A percentile compares a stretch with the other conserved stretches of the same genome.
These are phyloP conservation scores for Colletotrichum sp. DNA, from an alignment of 2,329 filamentous ascomycete species.

Conservation along the genomic window DNA sequence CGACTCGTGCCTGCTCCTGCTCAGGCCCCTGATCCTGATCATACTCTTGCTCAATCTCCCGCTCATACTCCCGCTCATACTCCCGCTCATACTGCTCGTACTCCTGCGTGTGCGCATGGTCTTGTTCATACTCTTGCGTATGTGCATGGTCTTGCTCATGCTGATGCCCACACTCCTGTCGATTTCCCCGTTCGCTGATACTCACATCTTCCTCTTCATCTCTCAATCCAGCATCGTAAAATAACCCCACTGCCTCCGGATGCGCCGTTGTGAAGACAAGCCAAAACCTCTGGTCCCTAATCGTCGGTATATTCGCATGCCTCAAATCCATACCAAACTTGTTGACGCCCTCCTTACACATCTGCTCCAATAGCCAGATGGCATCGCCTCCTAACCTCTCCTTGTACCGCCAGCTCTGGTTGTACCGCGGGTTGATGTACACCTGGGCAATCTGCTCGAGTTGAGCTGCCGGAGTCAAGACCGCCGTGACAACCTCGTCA, in stretches of 20 bases:
- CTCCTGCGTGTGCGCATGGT: neutral
- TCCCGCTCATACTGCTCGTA: neutral
- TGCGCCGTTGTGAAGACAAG: slow-evolving; percentile 20
- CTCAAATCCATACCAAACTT: slow-evolving; percentile 23
- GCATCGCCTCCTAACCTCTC: slow-evolving; percentile 33
- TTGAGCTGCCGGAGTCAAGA: slow-evolving; percentile 39
- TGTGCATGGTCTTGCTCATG: neutral
- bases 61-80: neutral
- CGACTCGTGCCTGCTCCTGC: neutral
- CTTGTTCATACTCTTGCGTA: neutral
- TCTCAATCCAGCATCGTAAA: slow-evolving; percentile 24
- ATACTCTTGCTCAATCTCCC: neutral
- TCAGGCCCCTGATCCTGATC: neutral
- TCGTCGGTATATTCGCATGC: slow-evolving; percentile 4
- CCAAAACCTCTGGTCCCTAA: slow-evolving; percentile 26
- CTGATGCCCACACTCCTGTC: neutral
- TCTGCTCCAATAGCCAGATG: slow-evolving; percentile 38
- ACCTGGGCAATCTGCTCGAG: slow-evolving; percentile 37
- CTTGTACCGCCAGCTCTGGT: slow-evolving; percentile 8
- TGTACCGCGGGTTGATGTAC: slow-evolving; percentile 30
- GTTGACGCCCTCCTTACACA: slow-evolving; percentile 22
- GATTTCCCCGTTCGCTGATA: neutral
- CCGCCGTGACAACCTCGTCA: neutral
- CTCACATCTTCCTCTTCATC: neutral
- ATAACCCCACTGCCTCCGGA: slow-evolving; percentile 3